Percentiles rank a stretch among this genome's conserved stretches.
phyloP scores from a whole-genome alignment of 257 asterid genomes.

The Leptodermis oblonga region DNA sequence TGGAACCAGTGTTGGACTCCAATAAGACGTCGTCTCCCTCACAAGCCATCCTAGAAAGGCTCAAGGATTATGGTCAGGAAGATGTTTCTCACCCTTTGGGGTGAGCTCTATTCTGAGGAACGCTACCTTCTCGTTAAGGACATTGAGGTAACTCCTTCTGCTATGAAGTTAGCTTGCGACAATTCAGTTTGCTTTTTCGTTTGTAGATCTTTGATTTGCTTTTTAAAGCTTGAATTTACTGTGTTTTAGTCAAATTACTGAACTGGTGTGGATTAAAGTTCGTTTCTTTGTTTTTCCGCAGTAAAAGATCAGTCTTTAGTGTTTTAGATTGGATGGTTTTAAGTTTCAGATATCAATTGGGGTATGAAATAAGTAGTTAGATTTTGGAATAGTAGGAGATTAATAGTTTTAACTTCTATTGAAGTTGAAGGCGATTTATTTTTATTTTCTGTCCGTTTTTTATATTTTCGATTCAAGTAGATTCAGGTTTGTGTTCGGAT shows the following conservation, averaged over 20 bases:
- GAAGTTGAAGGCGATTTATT: neutral
- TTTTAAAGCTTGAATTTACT: no score
- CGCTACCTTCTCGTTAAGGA: slow-evolving; percentile 71
- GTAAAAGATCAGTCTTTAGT: no score
- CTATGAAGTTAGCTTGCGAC: neutral
- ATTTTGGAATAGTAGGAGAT: neutral
- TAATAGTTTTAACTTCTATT: no score
- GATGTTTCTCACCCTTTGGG: slow-evolving; percentile 85
- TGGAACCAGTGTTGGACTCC: slow-evolving; percentile 36
- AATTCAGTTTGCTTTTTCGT: neutral
- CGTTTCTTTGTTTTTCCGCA: neutral
- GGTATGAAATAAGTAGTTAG: neutral
- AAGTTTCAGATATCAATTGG: no score
- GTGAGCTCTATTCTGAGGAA: slow-evolving; percentile 67
- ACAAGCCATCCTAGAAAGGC: slow-evolving; percentile 70
- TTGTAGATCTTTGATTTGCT: neutral
- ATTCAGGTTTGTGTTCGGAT: neutral
- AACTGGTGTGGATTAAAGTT: neutral
- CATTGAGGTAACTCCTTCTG: slow-evolving; percentile 48
- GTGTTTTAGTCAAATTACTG: neutral
- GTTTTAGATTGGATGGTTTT: neutral
- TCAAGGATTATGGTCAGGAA: slow-evolving; percentile 95
- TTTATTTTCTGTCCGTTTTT: neutral
- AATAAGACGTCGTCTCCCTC: slow-evolving; percentile 46
- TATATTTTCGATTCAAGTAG: neutral